phyloP scores from a whole-genome alignment of 1,284 basidiomycete genomes.

The Blastosporella zonata region DNA sequence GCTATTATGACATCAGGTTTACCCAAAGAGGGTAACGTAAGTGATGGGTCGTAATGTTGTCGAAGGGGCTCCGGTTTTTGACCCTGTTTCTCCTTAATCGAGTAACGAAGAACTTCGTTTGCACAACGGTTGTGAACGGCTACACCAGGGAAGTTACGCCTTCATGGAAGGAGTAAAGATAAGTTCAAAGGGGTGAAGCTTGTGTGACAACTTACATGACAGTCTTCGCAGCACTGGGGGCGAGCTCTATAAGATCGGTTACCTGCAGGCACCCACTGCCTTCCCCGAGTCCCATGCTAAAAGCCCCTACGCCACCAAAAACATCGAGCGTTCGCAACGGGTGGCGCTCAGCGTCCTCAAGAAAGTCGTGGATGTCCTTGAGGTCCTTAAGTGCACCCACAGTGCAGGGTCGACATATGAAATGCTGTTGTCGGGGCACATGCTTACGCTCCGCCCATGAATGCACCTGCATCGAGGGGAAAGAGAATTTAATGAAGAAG shows the following conservation, averaged over 20 bases:
- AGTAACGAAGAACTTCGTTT: conserved; percentile 55
- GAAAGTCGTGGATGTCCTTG: conserved; percentile 30
- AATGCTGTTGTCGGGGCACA: conserved; percentile 34
- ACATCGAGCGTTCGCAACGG: conserved; percentile 55
- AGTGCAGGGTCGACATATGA: conserved; percentile 46
- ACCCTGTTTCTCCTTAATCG: conserved; percentile 44
- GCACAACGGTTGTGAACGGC: conserved; percentile 50
- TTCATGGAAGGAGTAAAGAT: conserved; percentile 14
- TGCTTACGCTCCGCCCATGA: conserved; percentile 37
- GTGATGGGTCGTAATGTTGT: conserved; percentile 37
- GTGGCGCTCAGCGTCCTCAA: conserved; percentile 25
- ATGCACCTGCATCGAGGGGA: conserved; percentile 37
- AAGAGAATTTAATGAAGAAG: conserved; percentile 52
- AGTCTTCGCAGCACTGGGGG: conserved; percentile 67
- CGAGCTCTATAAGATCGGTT: conserved; percentile 65
- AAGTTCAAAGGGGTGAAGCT: neutral
- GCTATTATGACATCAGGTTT: conserved; percentile 52
- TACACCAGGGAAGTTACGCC: conserved; percentile 44
- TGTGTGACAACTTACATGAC: conserved; percentile 48
- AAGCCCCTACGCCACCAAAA: conserved; percentile 65
- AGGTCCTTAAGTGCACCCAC: conserved; percentile 30
- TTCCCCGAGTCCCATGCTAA: conserved; percentile 54
- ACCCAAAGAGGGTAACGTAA: conserved; percentile 41
- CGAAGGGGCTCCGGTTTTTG: conserved; percentile 34
- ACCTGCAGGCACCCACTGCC: conserved; percentile 49